phyloP scores from a whole-genome alignment of 345 rosid genomes.

The Heritiera fomes region DNA sequence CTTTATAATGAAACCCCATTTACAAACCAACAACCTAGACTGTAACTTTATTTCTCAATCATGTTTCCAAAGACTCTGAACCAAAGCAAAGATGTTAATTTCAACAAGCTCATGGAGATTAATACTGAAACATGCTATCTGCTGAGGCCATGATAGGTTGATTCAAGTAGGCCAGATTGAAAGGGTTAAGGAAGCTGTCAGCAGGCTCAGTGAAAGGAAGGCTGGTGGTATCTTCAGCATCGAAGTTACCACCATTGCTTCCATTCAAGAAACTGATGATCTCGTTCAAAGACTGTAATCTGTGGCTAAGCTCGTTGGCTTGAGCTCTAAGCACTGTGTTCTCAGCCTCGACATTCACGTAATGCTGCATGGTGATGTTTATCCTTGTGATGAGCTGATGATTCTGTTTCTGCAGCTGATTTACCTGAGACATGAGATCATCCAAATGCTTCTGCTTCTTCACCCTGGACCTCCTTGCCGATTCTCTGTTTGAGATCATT shows the following conservation, averaged over 20 bases:
- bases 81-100: too few species aligned
- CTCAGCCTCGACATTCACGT: slow-evolving; percentile 60
- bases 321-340: slow-evolving; percentile 81
- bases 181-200: slow-evolving; percentile 46
- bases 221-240: slow-evolving; percentile 25
- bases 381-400: slow-evolving; percentile 55
- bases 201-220: slow-evolving; percentile 28
- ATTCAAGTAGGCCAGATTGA: slow-evolving; percentile 46
- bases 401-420: slow-evolving; percentile 56
- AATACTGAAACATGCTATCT: slow-evolving; percentile 50
- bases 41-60: slow-evolving; percentile 15
- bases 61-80: background rate
- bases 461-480: slow-evolving; percentile 93
- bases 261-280: slow-evolving; percentile 49
- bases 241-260: slow-evolving; percentile 3
- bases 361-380: slow-evolving; percentile 60
- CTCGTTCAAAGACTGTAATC: slow-evolving; percentile 73
- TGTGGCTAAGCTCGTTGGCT: slow-evolving; percentile 58
- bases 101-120: background rate
- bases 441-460: slow-evolving; percentile 90
- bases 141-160: slow-evolving; percentile 81
- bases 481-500: slow-evolving; percentile 91
- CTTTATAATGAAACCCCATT: slow-evolving; percentile 7
- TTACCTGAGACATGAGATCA: slow-evolving; percentile 64
- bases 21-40: slow-evolving; percentile 7